Evolutionary conservation across 305 asterid genomes (phyloP), one percentile per base, ranked within the genome.

Genomic region (Solanum hybrid): DNA sequence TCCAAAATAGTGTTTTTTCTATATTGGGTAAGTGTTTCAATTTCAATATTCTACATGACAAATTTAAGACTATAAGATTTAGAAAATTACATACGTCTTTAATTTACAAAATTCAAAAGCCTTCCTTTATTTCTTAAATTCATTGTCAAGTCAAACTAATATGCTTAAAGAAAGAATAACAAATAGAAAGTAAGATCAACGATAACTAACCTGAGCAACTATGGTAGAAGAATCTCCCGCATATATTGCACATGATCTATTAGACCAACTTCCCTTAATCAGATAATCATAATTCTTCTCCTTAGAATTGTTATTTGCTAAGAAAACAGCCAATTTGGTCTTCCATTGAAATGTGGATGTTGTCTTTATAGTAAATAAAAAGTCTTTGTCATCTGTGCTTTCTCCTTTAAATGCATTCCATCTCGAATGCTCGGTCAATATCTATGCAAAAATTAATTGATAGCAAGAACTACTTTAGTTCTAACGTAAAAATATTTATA

Each of bases 381-480:
- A 28, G 39, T 94, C n/a, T 26, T 90, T 88, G 6, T 81, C 74
- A 7, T 92, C 89, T 1, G 42, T 74, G 75, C 92, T 93, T 24
- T 88, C 91, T 33, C 95, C 94, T 73, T 86, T 90, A 39, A 91
- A 94, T 35, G 88, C 94, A 86, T 92, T 78, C 93, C 93, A 93
- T 80, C 92, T 93, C 8, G 36, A 26, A 24, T 24, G 87, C 28
- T 78, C 29, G 35, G 10, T 78, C 84, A 22, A 4, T 35, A 2
- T 35, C 51, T 10, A 28, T 29, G 35, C 28, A 35, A 51, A 51
- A 51, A 51, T 67, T 71, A 12, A 5, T 28, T 28, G 9, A 73
- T 10, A 73, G 9, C 20, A 73, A 12, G 4, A 73, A 73, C 9
- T 71, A 51, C 18, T 71, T 71, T 26, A 71, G 4, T 26, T 11